phyloP scores from a whole-genome alignment of 1,139 yeast genomes.

The Tardiomyces digboiensis region DNA sequence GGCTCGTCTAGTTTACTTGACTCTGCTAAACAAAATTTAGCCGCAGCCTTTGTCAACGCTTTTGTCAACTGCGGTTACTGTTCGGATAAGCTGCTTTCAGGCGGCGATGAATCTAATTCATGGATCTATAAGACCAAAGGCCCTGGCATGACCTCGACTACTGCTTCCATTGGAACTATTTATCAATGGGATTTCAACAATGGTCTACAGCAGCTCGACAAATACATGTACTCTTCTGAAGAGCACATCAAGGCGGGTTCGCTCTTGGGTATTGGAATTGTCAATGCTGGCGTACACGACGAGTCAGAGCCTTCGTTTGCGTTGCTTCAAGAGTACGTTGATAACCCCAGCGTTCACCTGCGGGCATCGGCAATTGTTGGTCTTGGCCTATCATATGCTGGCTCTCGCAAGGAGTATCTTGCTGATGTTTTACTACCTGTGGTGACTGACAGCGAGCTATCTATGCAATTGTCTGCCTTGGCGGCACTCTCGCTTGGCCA shows the following conservation, averaged over 20 bases:
- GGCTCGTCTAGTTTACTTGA: conserved; percentile 62
- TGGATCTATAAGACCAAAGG: conserved; percentile 95
- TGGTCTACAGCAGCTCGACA: conserved; percentile 85
- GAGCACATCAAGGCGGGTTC: conserved; percentile 95
- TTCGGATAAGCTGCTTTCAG: conserved; percentile 62
- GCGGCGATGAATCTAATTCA: conserved; percentile 62
- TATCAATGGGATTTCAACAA: conserved; percentile 89
- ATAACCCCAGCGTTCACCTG: conserved; percentile 41
- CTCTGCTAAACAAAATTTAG: conserved; percentile 92
- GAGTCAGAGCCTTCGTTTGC: conserved; percentile 93
- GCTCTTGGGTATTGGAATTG: conserved; percentile 87
- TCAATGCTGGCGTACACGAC: conserved; percentile 92
- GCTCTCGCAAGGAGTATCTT: conserved; percentile 82
- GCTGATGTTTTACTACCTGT: conserved; percentile 73
- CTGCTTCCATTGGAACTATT: conserved; percentile 86
- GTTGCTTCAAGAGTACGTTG: conserved; percentile 68
- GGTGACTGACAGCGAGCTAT: conserved; percentile 65
- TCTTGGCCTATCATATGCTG: conserved; percentile 92
- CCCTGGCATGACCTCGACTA: conserved; percentile 86
- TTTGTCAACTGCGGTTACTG: conserved; percentile 90
- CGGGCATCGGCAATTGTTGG: conserved; percentile 84
- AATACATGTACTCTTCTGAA: conserved; percentile 78
- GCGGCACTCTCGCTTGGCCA: conserved; percentile 94
- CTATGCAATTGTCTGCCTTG: conserved; percentile 72
- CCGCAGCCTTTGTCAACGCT: conserved; percentile 90